Base-by-base conservation (phyloP, 768 basidiomycete genomes). In the Panellus pusillus region DNA sequence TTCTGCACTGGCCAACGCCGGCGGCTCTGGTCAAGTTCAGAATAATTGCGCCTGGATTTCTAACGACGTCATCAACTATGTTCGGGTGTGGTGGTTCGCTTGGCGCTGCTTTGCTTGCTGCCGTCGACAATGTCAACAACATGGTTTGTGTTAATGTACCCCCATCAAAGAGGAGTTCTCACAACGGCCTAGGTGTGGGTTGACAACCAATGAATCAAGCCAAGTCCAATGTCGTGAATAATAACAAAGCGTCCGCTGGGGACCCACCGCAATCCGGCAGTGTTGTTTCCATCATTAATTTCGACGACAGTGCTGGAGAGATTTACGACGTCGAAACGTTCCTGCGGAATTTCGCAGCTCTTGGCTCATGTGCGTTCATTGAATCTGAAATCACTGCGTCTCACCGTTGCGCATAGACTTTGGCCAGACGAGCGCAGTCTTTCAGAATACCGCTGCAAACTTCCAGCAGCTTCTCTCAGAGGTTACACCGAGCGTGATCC, bases 141-240 rank as follows among this genome's bases (percentile, higher is more conserved):
- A 54, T 54, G 52, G 52, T 54, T 29, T 54, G 52, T 44, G 52
- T 47, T n/a, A 38, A 54, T 47, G 41, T 41, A 42, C 38, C 52
- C 38, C 52, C 4, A 8, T 54, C 37, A 54, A 54, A 15, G 45
- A 54, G 40, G 52, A 5, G 37, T 44, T n/a, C 11, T 12, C 38
- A 50, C 7, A 12, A 24, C 24, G 24, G 24, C 24, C 24, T 24
- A 24, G 24, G 24, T 24, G 24, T 24, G 24, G 24, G 24, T 24
- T 24, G 24, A 24, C 24, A 24, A 9, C 13, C 14, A 14, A 5
- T 6, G 42, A 44, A 44, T 6, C 14, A 27, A 54, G 52, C 52
- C 28, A 54, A 54, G 31, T 54, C 52, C 36, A 54, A 54, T 46
- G 45, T 54, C 13, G 52, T 54, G 11, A 47, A 47, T 20, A 20